Conservation (phyloP, 345 rosid species). For the Kandelia obovata region DNA sequence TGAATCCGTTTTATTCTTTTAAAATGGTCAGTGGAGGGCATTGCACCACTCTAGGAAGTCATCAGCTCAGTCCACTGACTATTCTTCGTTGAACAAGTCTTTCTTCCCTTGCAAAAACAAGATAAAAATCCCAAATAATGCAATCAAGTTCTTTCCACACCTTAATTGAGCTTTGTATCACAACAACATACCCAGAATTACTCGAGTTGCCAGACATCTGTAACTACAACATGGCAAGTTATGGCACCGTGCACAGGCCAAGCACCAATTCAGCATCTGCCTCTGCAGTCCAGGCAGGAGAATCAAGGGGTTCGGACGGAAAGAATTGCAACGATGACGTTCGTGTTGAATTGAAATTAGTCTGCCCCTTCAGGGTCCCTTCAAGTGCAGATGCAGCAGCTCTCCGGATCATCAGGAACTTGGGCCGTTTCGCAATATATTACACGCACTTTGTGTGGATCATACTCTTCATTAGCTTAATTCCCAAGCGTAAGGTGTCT, state of each 20-base stretch:
- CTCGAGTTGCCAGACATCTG: too few species aligned
- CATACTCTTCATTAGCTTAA: conserved; percentile 22
- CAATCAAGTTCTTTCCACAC: too few species aligned
- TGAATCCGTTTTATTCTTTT: too few species aligned
- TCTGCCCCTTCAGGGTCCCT: conserved; percentile 14
- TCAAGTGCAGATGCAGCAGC: conserved; percentile 18
- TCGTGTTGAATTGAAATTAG: conserved; percentile 3
- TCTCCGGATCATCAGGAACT: conserved; percentile 17
- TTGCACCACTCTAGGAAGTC: too few species aligned
- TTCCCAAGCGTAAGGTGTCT: conserved; percentile 24
- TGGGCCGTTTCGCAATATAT: conserved; percentile 16
- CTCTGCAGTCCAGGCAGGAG: neutral
- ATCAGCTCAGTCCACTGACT: too few species aligned
- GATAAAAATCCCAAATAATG: too few species aligned
- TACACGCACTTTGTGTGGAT: conserved; percentile 29
- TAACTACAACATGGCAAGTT: neutral
- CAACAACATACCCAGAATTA: too few species aligned
- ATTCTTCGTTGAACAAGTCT: too few species aligned
- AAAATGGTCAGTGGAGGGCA: too few species aligned
- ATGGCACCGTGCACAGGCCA: conserved; percentile 11
- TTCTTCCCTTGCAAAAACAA: too few species aligned
- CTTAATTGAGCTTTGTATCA: too few species aligned
- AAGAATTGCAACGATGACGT: neutral
- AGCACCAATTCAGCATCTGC: neutral
- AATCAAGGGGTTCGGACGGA: neutral